Percentiles rank a stretch among this genome's conserved stretches.
Conservation (phyloP, 1,284 basidiomycete species). For the Singerocomus inundabilis region DNA sequence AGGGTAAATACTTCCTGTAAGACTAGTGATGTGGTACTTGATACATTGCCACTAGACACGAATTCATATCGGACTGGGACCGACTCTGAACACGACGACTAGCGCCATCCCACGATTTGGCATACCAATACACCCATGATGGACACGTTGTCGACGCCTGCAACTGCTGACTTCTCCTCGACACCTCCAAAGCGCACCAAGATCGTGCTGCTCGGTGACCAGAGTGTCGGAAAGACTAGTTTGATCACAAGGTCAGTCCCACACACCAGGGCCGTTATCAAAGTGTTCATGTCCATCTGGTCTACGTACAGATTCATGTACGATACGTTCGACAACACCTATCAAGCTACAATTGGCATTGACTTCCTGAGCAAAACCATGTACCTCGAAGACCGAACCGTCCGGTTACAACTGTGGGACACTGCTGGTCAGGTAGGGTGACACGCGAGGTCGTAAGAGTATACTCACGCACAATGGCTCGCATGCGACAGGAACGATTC, state of each 20-base stretch:
- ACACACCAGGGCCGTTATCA: not conserved
- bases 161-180: slow-evolving; percentile 78
- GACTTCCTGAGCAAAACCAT: slow-evolving; percentile 99
- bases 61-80: slow-evolving; percentile 16
- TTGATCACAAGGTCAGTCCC: slow-evolving; percentile 85
- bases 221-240: slow-evolving; percentile 95
- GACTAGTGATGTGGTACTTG: too few relatives aligned
- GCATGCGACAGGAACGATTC: slow-evolving; percentile 80
- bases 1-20: slow-evolving; percentile 18
- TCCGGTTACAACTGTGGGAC: slow-evolving; percentile 97
- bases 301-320: slow-evolving; percentile 85
- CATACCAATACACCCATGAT: slow-evolving; percentile 24
- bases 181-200: slow-evolving; percentile 93
- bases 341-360: slow-evolving; percentile 99
- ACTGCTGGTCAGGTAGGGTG: slow-evolving; percentile 87
- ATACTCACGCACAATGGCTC: slow-evolving; percentile 4
- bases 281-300: not conserved
- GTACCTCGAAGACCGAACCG: slow-evolving; percentile 99
- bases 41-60: not conserved
- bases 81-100: not conserved
- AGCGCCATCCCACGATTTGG: not conserved
- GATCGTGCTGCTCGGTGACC: slow-evolving; percentile 91
- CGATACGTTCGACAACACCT: slow-evolving; percentile 99
- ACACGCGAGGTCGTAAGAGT: slow-evolving; percentile 1
- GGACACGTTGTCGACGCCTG: slow-evolving; percentile 60